Evolutionary conservation across 176 grass and related monocot species (phyloP).

Genomic region (Elaeis guineensis): DNA sequence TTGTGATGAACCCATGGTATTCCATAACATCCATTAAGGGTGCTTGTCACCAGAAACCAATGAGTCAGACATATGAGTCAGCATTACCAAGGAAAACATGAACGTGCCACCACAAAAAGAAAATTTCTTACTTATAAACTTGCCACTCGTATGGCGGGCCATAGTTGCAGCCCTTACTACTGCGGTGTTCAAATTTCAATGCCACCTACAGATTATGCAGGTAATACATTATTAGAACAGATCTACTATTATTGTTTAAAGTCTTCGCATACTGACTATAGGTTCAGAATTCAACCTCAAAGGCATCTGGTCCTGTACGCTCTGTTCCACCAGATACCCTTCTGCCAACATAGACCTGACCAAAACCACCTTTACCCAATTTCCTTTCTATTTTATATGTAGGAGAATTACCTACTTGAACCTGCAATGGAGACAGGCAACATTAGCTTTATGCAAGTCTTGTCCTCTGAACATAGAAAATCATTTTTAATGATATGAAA

Average conservation of each 20-base stretch:
- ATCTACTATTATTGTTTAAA: no score
- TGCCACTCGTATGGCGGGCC: constrained; percentile 99
- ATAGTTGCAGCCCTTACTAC: constrained; percentile 95
- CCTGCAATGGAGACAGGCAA: constrained; percentile 35
- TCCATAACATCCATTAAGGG: constrained; percentile 90
- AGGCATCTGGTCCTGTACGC: constrained; percentile 66
- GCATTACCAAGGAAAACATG: neutral
- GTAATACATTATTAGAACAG: no score
- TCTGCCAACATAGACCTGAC: constrained; percentile 95
- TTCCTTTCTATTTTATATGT: constrained; percentile 78
- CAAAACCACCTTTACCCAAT: constrained; percentile 97
- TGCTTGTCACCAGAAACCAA: constrained; percentile 32
- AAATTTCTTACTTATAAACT: constrained; percentile 72
- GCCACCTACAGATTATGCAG: constrained; percentile 49
- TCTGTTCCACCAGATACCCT: constrained; percentile 70
- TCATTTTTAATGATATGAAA: no score
- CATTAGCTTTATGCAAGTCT: no score
- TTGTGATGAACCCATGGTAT: constrained; percentile 92
- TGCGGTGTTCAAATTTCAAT: constrained; percentile 96
- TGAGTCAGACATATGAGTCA: no score
- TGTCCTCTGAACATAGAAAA: no score
- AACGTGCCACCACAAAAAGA: constrained; percentile 1
- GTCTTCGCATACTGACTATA: no score
- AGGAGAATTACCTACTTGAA: constrained; percentile 94
- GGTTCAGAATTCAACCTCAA: constrained; percentile 48